A percentile compares a stretch with the other conserved stretches of the same genome.
Evolutionary conservation across 1,284 basidiomycete genomes (phyloP).

Genomic region (Cutaneotrichosporon sp.): DNA sequence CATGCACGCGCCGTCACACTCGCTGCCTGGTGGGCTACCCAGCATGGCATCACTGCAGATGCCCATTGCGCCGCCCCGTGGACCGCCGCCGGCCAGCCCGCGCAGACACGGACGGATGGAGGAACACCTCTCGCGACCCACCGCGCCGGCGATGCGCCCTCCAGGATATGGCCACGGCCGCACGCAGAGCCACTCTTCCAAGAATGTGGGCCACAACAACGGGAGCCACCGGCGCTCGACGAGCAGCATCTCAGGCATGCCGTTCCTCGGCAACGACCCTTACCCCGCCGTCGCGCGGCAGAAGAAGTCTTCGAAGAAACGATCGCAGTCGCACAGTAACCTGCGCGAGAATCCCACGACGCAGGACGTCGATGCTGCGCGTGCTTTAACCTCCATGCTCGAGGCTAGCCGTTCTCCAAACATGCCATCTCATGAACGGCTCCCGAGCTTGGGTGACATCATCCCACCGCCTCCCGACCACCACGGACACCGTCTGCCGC

Average conservation of each 20-base stretch:
- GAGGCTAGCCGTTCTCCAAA: conserved; percentile 28
- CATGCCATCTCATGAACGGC: conserved; percentile 5
- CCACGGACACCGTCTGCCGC: conserved; percentile 15
- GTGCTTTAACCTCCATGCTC: conserved; percentile 47
- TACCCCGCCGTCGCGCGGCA: conserved; percentile 26
- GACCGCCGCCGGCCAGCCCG: conserved; percentile 9
- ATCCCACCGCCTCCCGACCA: conserved; percentile 2
- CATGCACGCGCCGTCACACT: conserved; percentile 21
- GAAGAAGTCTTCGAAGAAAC: conserved; percentile 34
- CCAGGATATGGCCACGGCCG: not conserved
- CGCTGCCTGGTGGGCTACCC: conserved; percentile 22
- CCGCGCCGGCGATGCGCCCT: conserved; percentile 15
- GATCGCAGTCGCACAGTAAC: conserved; percentile 45
- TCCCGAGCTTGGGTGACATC: conserved; percentile 6
- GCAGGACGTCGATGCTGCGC: conserved; percentile 51
- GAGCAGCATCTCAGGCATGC: conserved; percentile 18
- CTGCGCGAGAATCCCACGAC: conserved; percentile 32
- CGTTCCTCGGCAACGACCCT: conserved; percentile 24
- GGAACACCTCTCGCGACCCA: conserved; percentile 21
- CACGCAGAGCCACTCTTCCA: not conserved
- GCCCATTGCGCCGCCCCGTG: conserved; percentile 6
- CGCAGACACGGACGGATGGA: conserved; percentile 21
- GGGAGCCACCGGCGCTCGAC: conserved; percentile 22
- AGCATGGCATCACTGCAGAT: conserved; percentile 11
- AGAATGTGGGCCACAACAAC: conserved; percentile 10